Evolutionary conservation across 2,329 filamentous ascomycete species (phyloP).

Genomic region (Tolypocladium paradoxum): DNA sequence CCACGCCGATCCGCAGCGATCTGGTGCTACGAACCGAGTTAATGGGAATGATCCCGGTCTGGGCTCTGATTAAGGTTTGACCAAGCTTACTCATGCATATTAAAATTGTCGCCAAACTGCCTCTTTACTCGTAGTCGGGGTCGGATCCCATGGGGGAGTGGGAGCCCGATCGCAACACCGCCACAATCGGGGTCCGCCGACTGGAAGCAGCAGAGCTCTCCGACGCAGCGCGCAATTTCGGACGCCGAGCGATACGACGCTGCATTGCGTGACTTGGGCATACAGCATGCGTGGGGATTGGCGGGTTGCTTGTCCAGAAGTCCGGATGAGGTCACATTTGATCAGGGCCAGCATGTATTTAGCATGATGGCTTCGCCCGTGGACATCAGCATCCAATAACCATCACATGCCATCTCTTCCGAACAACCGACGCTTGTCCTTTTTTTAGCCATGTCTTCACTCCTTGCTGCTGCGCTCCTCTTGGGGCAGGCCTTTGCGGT

Average conservation of each 20-base stretch:
- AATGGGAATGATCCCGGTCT: background rate
- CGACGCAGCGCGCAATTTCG: background rate
- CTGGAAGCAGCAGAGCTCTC: background rate
- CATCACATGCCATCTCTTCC: background rate
- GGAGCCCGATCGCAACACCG: background rate
- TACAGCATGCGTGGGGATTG: background rate
- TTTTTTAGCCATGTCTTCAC: background rate
- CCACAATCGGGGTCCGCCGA: background rate
- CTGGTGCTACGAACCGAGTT: background rate
- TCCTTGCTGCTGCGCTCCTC: background rate
- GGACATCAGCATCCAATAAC: too few species aligned
- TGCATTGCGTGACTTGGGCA: background rate
- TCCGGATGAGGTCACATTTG: too few species aligned
- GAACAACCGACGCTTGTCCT: background rate
- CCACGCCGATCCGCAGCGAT: background rate
- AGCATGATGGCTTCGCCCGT: background rate
- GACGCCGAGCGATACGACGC: background rate
- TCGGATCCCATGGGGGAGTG: background rate
- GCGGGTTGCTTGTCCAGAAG: background rate
- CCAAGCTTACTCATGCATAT: background rate
- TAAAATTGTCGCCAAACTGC: background rate
- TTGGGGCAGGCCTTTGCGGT: background rate
- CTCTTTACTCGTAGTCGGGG: background rate
- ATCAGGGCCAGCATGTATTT: background rate
- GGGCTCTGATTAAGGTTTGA: background rate